phyloP scores from a whole-genome alignment of 1,284 basidiomycete genomes.

The Phylloboletellus chloephorus region DNA sequence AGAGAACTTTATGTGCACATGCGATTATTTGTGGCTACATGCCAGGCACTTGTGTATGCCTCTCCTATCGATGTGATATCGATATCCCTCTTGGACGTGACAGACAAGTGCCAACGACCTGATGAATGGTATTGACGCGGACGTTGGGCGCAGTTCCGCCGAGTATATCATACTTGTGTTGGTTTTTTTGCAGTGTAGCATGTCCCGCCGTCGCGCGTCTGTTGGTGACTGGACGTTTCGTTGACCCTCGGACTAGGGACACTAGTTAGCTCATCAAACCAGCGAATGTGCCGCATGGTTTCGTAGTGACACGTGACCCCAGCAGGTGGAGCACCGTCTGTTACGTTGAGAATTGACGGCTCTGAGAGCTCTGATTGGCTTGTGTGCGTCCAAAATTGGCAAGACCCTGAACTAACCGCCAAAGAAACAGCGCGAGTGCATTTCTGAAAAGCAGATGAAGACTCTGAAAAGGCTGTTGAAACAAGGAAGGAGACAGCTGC shows the following conservation, averaged over 20 bases:
- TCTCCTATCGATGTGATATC: slow-evolving; percentile 10
- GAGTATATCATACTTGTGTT: slow-evolving; percentile 18
- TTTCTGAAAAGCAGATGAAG: no score
- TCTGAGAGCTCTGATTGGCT: no score
- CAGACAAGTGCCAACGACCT: slow-evolving; percentile 8
- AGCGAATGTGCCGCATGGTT: slow-evolving; percentile 2
- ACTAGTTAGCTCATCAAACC: background rate
- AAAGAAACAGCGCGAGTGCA: background rate
- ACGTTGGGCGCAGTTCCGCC: no score
- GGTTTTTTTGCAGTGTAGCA: slow-evolving; percentile 10
- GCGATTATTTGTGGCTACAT: slow-evolving; percentile 18
- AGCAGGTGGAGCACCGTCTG: no score
- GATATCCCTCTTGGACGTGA: slow-evolving; percentile 6
- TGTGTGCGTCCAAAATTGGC: no score
- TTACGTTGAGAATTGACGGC: no score
- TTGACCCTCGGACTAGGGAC: slow-evolving; percentile 7
- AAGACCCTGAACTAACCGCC: background rate
- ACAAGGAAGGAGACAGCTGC: no score
- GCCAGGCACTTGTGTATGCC: slow-evolving; percentile 19
- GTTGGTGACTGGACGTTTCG: slow-evolving; percentile 9
- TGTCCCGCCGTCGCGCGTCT: slow-evolving; percentile 6
- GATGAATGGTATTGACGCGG: no score
- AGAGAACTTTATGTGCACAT: slow-evolving; percentile 1
- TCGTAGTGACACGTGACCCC: slow-evolving; percentile 21
- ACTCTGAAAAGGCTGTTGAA: slow-evolving; percentile 15